Evolutionary conservation across 2,329 filamentous ascomycete genomes (phyloP), one percentile per base, ranked within the genome.

Genomic region (Metarhizium brunneum): DNA sequence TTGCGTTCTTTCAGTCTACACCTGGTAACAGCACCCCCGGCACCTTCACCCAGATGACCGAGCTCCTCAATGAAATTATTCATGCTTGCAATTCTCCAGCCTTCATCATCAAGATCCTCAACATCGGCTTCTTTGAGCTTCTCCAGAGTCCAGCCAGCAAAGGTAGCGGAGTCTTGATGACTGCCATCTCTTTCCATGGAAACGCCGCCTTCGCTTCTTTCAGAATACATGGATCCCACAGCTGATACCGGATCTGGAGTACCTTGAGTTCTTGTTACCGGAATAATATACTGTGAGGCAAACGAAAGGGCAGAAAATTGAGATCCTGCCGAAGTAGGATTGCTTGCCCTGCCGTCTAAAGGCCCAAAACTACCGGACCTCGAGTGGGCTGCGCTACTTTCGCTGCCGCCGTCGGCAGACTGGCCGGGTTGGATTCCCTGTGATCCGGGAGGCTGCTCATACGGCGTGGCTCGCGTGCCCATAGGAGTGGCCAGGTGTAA

Each of bases 101-200:
- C 91, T 60, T 95, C 89, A 65, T 96, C 92, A 67, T 97, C 92
- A 51, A 99, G 74, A 62, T 97, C 92, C 64, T 96, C 92, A 4
- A 96, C 92, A 69, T 99, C 94, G 43, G 92, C 74, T 29, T 86
- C 88, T 60, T 89, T 81, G 40, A 90, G 90, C 70, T 87, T 91
- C 62, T 96, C 91, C 49, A 94, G 69, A 52, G 83, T 88, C 64
- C 95, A 72, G 69, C 92, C 86, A 61, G 95, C 90, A 56, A 96
- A 84, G 2, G 83, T 85, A 58, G 92, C 79, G 2, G 94, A 75
- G 4, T 86, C 86, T 64, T 90, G 88, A 70, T 88, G 80, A 66
- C 90, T 95, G 62, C 83, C 83, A 61, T 95, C 90, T 59, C 89
- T 77, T 70, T 95, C 89, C 87, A 95, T 94, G 8, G 84, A 77